phyloP scores from a whole-genome alignment of 1,284 basidiomycete species.

The Bjerkandera adusta region DNA sequence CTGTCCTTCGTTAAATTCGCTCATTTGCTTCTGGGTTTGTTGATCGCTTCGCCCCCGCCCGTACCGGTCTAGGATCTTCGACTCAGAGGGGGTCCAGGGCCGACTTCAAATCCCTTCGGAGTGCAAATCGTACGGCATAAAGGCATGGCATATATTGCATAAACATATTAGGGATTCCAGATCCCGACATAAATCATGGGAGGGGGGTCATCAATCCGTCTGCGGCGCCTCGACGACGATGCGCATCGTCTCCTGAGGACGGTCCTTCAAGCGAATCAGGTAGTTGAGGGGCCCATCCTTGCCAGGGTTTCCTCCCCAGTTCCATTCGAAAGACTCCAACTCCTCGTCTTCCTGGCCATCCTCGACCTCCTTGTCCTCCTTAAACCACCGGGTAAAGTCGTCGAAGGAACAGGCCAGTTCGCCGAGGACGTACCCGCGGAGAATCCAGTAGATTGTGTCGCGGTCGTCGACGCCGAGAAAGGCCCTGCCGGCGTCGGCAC shows the following conservation, averaged over 20 bases:
- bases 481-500: not conserved
- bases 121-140: no score
- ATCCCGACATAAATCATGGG: no score
- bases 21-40: no score
- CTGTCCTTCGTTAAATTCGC: no score
- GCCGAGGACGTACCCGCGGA: slow-evolving; percentile 1
- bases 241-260: slow-evolving; percentile 1
- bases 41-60: no score
- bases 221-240: slow-evolving; percentile 6
- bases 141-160: no score
- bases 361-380: not conserved
- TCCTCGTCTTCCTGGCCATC: not conserved
- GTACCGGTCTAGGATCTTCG: no score
- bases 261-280: not conserved
- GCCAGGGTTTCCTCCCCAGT: no score
- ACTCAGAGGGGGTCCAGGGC: no score
- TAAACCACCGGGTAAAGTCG: slow-evolving; percentile 1
- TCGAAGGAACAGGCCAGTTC: slow-evolving; percentile 2
- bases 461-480: slow-evolving; percentile 9
- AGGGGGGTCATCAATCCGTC: no score
- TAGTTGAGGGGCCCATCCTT: not conserved
- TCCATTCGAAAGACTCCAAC: not conserved
- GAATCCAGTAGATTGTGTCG: slow-evolving; percentile 6
- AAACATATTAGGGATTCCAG: no score
- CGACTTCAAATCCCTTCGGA: no score